Evolutionary conservation across 2,329 filamentous ascomycete species (phyloP), one percentile per base, ranked within the genome.

Genomic region (Trichoderma polysporum): DNA sequence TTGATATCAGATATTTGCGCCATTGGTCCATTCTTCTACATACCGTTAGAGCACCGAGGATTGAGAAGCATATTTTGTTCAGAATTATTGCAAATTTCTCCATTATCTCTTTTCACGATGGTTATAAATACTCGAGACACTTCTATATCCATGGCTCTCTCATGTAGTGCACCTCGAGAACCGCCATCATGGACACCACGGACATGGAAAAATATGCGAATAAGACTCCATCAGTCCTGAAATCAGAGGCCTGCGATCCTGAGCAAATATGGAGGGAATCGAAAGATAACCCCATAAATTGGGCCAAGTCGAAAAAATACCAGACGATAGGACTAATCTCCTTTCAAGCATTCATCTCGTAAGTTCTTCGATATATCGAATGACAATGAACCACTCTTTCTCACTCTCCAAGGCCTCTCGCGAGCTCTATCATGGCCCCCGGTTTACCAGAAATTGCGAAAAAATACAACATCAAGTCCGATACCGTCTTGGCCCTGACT

Each of bases 341-440:
- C 17, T 54, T 61, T 7, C 35, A 35, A 66, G 57, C 57, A 35
- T 45, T 66, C 37, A 47, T 47, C 19, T 66, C 56, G 35, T 62
- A 54, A 54, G 64, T 25, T 19, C 8, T 27, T 33, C n/a, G 29
- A n/a, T 3, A 3, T 4, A 22, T 27, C 6, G 6, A 15, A 33
- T 33, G 12, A 61, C 15, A 10, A 5, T 19, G n/a, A 15, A 1
- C 7, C 19, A 9, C 5, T 8, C 3, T 47, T 13, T 22, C 35
- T 66, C 13, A 25, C 9, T 22, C 25, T 15, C 35, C 2, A 8
- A 61, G 64, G 4, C 56, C 64, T 13, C 54, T 60, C 10, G 54
- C 63, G 5, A 60, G 54, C 45, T 66, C 61, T 17, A 59, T 59
- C 31, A 66, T 59, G 39, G 39, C 62, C 15, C 39, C 62, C 17